A percentile compares a stretch with the other conserved stretches of the same genome.
phyloP scores from a whole-genome alignment of 371 early-diverging fungal genomes.

The Capniomyces stellatus region DNA sequence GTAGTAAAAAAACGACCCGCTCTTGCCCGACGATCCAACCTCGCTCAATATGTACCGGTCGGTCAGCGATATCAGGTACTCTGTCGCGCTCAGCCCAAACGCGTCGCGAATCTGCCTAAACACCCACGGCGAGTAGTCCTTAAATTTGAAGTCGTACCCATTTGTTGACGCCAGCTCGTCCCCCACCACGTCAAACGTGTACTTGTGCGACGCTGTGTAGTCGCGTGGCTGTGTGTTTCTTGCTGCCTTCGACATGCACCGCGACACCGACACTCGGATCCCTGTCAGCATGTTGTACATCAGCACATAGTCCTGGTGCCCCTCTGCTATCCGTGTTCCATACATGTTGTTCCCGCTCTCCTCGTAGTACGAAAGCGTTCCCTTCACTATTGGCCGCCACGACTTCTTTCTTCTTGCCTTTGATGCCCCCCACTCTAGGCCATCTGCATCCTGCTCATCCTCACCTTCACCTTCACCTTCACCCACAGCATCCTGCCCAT shows the following conservation, averaged over 20 bases:
- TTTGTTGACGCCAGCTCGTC: conserved; percentile 81
- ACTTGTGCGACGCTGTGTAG: conserved; percentile 72
- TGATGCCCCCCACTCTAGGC: no score
- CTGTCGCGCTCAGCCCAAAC: conserved; percentile 83
- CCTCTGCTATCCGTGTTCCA: conserved; percentile 30
- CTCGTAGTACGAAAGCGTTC: conserved; percentile 1
- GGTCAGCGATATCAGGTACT: conserved; percentile 88
- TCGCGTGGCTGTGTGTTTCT: conserved; percentile 54
- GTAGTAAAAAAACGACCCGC: conserved; percentile 91
- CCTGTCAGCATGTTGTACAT: conserved; percentile 98
- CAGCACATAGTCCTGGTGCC: conserved; percentile 53
- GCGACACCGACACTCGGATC: conserved; percentile 65
- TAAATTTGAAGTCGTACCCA: conserved; percentile 94
- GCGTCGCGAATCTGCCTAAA: conserved; percentile 71
- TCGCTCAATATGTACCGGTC: conserved; percentile 91
- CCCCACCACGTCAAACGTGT: conserved; percentile 79
- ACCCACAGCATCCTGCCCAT: no score
- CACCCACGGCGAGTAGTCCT: conserved; percentile 96
- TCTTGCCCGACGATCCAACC: conserved; percentile 87
- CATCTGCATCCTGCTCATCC: no score
- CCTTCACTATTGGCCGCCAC: no score
- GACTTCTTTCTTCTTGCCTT: no score
- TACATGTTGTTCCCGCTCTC: conserved; percentile 11
- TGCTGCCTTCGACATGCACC: conserved; percentile 67
- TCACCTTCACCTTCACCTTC: no score